Conservation (phyloP, 768 basidiomycete species). For the Trametes cinnabarina region DNA sequence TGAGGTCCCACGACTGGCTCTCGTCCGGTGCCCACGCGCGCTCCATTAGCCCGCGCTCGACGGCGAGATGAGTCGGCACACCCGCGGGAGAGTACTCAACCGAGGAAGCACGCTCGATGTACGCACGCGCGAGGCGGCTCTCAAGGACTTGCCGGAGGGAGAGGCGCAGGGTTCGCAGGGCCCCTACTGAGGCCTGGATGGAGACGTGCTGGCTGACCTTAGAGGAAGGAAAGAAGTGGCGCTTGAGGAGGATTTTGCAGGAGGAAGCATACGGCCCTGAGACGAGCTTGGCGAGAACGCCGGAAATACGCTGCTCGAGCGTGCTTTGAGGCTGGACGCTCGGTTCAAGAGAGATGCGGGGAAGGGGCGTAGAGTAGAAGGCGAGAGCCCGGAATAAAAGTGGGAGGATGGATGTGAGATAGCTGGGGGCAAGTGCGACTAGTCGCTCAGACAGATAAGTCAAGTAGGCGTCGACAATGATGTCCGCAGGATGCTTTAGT, state of each 20-base stretch:
- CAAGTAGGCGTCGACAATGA: conserved; percentile 62
- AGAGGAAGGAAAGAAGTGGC: conserved; percentile 51
- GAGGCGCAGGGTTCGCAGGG: conserved; percentile 53
- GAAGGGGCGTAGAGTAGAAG: conserved; percentile 63
- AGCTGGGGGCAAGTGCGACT: conserved; percentile 54
- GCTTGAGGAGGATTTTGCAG: conserved; percentile 62
- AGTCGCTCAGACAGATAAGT: conserved; percentile 60
- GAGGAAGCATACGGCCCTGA: conserved; percentile 63
- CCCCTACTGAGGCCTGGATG: conserved; percentile 30
- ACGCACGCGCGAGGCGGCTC: conserved; percentile 63
- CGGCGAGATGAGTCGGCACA: conserved; percentile 54
- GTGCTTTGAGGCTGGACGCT: conserved; percentile 33
- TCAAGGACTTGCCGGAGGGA: conserved; percentile 61
- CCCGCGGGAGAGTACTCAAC: conserved; percentile 58
- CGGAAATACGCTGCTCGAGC: conserved; percentile 56
- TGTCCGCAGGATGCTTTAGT: conserved; percentile 55
- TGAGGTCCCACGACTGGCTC: conserved; percentile 63
- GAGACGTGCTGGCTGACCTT: conserved; percentile 17
- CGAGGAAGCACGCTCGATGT: conserved; percentile 54
- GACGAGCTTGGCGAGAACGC: conserved; percentile 54
- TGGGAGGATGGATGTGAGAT: conserved; percentile 59
- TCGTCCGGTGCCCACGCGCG: conserved; percentile 73
- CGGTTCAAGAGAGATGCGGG: conserved; percentile 58
- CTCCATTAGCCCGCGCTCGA: conserved; percentile 66
- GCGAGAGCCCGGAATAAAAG: conserved; percentile 71